Evolutionary conservation across 495 filamentous ascomycete genomes (phyloP), one percentile per base, ranked within the genome.

Genomic region (Elasticomyces elasticus): DNA sequence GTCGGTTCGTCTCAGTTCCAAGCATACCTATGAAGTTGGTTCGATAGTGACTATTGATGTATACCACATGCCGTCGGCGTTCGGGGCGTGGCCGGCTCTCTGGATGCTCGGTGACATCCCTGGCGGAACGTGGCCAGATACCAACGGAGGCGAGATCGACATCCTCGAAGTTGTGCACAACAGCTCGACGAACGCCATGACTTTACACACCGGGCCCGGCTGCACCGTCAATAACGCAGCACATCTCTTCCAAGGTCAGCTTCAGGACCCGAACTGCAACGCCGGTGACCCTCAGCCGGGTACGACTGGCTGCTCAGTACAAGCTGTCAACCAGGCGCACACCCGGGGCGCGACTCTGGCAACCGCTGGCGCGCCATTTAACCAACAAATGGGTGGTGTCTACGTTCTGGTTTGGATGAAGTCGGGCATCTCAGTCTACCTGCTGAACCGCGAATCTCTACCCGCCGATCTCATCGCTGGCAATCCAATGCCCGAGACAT

Each of bases 151-250:
- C 45, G 69, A 72, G 44, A 69, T 67, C 52, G 69, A 95, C 73
- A 89, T 95, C 60, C 83, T 95, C 65, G 89, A 96, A 65, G 86
- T 86, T 37, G 85, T 94, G 55, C 88, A 92, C 68, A 61, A 71
- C 30, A 74, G 82, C 46, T 67, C 73, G 0, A 70, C 75, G 49
- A 85, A 91, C 59, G 64, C 74, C 35, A 80, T 94, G 59, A 82
- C 87, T 1, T 74, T 95, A 30, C 91, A 95, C 66, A 92, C 88
- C 0, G 65, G 65, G 9, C 67, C 74, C 12, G 76, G 76, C n/a
- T 94, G 87, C 67, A 69, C 59, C 31, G 69, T 89, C 52, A 22
- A 35, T 12, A 50, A 51, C 44, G 69, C 69, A 46, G 66, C 68
- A 10, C 76, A 74, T 42, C 67, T 73, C 1, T 69, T 80, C 58